These are phyloP conservation scores for Rubus parviflorus DNA, from an alignment of 306 rosid species.

Conservation along the genomic window DNA sequence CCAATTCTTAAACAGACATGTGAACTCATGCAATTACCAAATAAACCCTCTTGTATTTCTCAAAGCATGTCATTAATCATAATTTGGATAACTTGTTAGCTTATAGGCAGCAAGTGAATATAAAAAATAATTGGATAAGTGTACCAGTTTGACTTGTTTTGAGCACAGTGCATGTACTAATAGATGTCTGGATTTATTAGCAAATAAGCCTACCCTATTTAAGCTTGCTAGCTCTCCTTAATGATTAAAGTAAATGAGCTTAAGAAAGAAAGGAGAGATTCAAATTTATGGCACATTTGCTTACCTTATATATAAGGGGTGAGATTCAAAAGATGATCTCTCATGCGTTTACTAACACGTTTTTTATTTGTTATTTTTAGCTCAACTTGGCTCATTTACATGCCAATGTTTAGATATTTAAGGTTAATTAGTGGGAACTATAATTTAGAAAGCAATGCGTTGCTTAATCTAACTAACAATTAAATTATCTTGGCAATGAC, in stretches of 20 bases:
- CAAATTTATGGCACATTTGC: too few species aligned
- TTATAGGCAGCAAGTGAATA: conserved; percentile 32
- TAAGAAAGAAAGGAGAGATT: too few species aligned
- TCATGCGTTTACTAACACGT: too few species aligned
- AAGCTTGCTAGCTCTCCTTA: background rate
- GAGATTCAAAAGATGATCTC: too few species aligned
- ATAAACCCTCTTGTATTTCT: conserved; percentile 39
- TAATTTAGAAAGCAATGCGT: background rate
- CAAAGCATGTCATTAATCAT: conserved; percentile 34
- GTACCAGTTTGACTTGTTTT: background rate
- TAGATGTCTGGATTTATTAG: background rate
- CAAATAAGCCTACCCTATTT: background rate
- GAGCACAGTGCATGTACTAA: background rate
- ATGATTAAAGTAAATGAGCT: too few species aligned
- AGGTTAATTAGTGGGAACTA: background rate
- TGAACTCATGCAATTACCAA: conserved; percentile 69
- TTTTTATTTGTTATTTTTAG: background rate
- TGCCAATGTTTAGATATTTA: background rate
- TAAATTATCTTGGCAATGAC: background rate
- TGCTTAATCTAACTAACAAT: background rate
- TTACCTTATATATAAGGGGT: too few species aligned
- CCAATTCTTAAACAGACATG: conserved; percentile 65
- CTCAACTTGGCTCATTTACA: background rate
- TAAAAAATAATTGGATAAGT: background rate
- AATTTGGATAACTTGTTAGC: conserved; percentile 23